Conservation (phyloP, 73 alveolate species). For the Uronychia setigera region DNA sequence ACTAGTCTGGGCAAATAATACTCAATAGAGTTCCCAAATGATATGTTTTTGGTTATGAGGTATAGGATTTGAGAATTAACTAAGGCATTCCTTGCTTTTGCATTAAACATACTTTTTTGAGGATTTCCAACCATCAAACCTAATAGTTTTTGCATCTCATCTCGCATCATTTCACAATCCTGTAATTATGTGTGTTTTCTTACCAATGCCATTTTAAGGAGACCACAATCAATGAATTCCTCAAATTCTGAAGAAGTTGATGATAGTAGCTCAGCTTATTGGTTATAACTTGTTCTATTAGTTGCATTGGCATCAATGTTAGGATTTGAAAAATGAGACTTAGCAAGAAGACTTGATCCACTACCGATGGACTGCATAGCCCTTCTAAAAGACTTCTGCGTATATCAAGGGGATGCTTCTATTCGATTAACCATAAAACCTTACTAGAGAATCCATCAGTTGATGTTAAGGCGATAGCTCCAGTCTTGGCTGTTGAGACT, state of each 20-base stretch:
- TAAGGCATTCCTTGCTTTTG: constrained; percentile 36
- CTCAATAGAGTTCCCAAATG: constrained; percentile 19
- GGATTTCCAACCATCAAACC: background rate
- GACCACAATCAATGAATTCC: constrained; percentile 28
- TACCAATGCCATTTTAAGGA: background rate
- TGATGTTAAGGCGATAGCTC: background rate
- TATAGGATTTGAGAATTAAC: constrained; percentile 25
- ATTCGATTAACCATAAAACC: background rate
- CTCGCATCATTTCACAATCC: background rate
- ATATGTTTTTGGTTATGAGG: constrained; percentile 19
- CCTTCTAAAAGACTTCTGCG: background rate
- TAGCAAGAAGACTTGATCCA: background rate
- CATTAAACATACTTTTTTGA: constrained; percentile 19
- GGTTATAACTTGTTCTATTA: background rate
- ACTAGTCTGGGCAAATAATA: constrained; percentile 49
- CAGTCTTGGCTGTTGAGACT: background rate
- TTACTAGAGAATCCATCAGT: background rate
- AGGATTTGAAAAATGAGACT: background rate
- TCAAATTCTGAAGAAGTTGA: background rate
- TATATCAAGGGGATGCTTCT: background rate
- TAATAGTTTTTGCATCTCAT: background rate
- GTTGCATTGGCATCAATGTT: background rate
- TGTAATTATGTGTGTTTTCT: background rate
- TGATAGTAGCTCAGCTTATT: background rate
- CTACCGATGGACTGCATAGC: background rate